A percentile compares a stretch with the other conserved stretches of the same genome.
Conservation (phyloP, 2,329 filamentous ascomycete species). For the Colletotrichum karsti region DNA sequence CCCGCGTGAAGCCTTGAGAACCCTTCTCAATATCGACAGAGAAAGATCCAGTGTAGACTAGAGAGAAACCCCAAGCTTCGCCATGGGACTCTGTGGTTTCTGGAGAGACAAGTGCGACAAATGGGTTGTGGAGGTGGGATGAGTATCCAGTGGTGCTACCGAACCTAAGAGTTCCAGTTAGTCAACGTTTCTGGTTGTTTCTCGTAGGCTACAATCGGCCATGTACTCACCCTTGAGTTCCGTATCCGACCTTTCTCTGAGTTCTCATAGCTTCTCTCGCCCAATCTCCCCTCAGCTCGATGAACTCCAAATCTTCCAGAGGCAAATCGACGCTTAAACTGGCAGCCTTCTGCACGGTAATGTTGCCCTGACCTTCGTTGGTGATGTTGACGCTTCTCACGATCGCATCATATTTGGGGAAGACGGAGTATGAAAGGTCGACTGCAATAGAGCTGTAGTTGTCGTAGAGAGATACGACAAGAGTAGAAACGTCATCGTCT, state of each 20-base stretch:
- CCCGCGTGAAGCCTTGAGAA: slow-evolving; percentile 68
- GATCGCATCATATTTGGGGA: slow-evolving; percentile 68
- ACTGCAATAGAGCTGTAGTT: slow-evolving; percentile 65
- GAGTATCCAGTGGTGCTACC: slow-evolving; percentile 69
- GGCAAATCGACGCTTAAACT: slow-evolving; percentile 71
- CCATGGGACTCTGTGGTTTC: slow-evolving; percentile 68
- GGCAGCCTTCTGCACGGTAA: slow-evolving; percentile 64
- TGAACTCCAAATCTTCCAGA: slow-evolving; percentile 67
- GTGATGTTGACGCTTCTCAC: slow-evolving; percentile 68
- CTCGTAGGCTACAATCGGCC: accelerated
- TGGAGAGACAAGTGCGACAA: slow-evolving; percentile 64
- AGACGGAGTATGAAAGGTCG: slow-evolving; percentile 70
- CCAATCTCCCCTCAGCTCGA: slow-evolving; percentile 72
- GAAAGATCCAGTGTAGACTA: slow-evolving; percentile 72
- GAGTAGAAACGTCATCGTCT: slow-evolving; percentile 64
- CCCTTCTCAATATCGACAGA: slow-evolving; percentile 68
- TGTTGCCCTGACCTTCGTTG: slow-evolving; percentile 62
- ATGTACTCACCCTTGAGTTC: slow-evolving; percentile 57
- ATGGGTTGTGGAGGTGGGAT: slow-evolving; percentile 72
- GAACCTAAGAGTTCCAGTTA: too few species aligned
- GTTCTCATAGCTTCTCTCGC: slow-evolving; percentile 64
- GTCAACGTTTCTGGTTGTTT: too few species aligned
- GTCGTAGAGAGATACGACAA: slow-evolving; percentile 67
- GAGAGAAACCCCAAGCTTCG: slow-evolving; percentile 71
- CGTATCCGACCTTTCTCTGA: slow-evolving; percentile 64